A percentile compares a stretch with the other conserved stretches of the same genome.
These are phyloP conservation scores for Elsinoe fawcettii DNA, from an alignment of 2,329 filamentous ascomycete species.

Conservation along the genomic window DNA sequence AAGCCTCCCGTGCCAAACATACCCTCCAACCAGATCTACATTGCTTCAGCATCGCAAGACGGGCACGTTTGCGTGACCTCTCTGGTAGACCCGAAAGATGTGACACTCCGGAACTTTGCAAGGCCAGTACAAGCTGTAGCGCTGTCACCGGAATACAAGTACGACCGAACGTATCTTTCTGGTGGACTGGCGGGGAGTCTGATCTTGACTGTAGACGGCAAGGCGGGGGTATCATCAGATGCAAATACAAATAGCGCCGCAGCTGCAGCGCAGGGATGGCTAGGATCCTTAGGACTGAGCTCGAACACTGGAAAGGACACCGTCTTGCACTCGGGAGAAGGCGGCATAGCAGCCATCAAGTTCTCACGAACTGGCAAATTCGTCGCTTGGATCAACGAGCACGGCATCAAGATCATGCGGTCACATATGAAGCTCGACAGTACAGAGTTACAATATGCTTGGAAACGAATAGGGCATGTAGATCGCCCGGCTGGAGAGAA, in stretches of 20 bases:
- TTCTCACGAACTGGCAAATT: conserved; percentile 92
- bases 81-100: conserved; percentile 78
- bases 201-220: conserved; percentile 76
- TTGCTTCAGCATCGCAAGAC: conserved; percentile 89
- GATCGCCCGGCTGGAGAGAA: conserved; percentile 77
- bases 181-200: conserved; percentile 83
- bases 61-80: conserved; percentile 91
- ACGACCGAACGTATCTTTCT: conserved; percentile 79
- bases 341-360: conserved; percentile 81
- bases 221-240: conserved; percentile 67
- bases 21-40: conserved; percentile 84
- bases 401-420: conserved; percentile 96
- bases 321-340: conserved; percentile 84
- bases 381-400: conserved; percentile 91
- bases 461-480: conserved; percentile 90
- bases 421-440: conserved; percentile 74
- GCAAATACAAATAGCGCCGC: conserved; percentile 84
- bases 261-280: conserved; percentile 73
- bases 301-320: conserved; percentile 74
- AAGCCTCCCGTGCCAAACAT: conserved; percentile 58
- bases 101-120: conserved; percentile 85
- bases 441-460: conserved; percentile 70
- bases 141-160: conserved; percentile 90
- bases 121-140: conserved; percentile 87
- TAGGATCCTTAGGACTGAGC: conserved; percentile 78